A percentile compares a stretch with the other conserved stretches of the same genome.
Conservation (phyloP, 139 green algal species). For the Haematococcus sp. region DNA sequence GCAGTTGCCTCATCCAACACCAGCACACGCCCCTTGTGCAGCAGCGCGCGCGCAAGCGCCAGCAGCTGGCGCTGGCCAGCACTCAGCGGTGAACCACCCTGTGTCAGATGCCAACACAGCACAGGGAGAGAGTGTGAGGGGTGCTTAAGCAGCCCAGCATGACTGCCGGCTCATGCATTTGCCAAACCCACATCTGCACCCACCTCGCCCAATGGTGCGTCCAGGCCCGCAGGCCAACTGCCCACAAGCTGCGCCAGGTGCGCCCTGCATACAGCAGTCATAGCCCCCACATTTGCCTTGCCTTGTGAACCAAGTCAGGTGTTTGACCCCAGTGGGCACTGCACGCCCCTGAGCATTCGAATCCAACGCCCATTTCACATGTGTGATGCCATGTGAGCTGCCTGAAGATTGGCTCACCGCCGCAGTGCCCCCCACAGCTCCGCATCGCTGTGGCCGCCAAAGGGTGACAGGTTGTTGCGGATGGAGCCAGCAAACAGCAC, state of each 20-base stretch:
- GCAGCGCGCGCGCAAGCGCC: constrained; percentile 85
- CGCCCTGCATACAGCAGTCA: constrained; percentile 3
- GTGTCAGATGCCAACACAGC: no score
- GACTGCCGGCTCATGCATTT: no score
- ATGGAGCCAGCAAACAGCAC: constrained; percentile 88
- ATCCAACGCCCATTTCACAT: no score
- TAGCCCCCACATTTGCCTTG: no score
- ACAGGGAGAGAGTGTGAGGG: no score
- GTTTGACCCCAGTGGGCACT: no score
- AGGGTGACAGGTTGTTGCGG: constrained; percentile 85
- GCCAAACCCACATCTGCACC: no score
- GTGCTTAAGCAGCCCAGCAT: no score
- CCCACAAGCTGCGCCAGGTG: constrained; percentile 43
- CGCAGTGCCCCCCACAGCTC: constrained; percentile 63
- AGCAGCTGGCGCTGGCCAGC: constrained; percentile 91
- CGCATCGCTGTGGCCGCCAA: constrained; percentile 63
- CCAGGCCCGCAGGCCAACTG: constrained; percentile 51
- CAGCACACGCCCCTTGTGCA: constrained; percentile 67
- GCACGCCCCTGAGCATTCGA: no score
- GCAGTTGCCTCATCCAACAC: constrained; percentile 91
- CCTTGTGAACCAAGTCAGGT: no score
- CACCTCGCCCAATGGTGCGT: constrained; percentile 55
- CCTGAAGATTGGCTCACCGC: no score
- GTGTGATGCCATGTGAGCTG: background rate
- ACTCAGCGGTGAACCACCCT: constrained; percentile 78